Evolutionary conservation across 1,284 basidiomycete species (phyloP).

Genomic region (Ustilago esculenta): DNA sequence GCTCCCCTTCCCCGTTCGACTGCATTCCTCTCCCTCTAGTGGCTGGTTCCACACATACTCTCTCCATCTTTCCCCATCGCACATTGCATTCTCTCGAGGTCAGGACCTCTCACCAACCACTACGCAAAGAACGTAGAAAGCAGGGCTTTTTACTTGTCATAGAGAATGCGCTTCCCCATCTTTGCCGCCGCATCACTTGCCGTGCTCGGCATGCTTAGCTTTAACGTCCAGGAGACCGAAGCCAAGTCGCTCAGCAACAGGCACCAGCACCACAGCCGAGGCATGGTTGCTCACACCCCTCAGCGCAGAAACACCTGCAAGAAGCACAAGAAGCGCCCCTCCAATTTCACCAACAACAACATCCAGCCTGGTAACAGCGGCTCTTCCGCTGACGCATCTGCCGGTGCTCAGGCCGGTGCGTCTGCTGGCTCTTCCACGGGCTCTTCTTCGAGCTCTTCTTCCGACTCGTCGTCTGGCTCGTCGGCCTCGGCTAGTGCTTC

Average conservation of each 20-base stretch:
- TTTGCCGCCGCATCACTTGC: constrained; percentile 36
- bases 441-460: constrained; percentile 10
- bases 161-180: constrained; percentile 26
- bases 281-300: neutral
- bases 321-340: constrained; percentile 19
- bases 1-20: constrained; percentile 14
- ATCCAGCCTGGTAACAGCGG: constrained; percentile 1
- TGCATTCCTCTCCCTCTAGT: constrained; percentile 10
- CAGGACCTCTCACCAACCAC: constrained; percentile 15
- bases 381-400: constrained; percentile 3
- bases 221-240: constrained; percentile 21
- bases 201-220: constrained; percentile 32
- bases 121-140: constrained; percentile 1
- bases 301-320: constrained; percentile 17
- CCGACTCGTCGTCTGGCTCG: neutral
- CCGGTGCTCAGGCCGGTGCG: neutral
- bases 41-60: constrained; percentile 32
- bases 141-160: constrained; percentile 8
- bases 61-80: constrained; percentile 1
- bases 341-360: constrained; percentile 5
- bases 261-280: constrained; percentile 14
- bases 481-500: constrained; percentile 5
- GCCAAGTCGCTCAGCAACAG: constrained; percentile 48
- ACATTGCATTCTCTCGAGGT: constrained; percentile 3
- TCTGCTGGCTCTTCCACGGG: constrained; percentile 2